Conservation (phyloP, 148 eudicot genomes). For the Simmondsia chinensis region DNA sequence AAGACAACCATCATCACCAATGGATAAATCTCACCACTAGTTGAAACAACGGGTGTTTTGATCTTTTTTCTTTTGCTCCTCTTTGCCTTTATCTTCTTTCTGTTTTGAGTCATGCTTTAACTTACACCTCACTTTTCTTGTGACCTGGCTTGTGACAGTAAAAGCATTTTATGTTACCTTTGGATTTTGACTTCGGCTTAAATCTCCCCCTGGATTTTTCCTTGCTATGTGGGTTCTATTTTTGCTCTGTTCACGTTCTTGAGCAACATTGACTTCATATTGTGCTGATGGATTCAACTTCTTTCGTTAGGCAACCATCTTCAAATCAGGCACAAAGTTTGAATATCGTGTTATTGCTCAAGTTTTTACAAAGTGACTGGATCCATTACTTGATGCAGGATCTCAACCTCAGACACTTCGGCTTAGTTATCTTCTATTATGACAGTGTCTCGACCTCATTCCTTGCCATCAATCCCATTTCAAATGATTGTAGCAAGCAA, state of each 20-base stretch:
- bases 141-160: not conserved
- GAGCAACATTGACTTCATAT: not conserved
- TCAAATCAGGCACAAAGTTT: no score
- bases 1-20: no score
- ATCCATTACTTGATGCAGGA: no score
- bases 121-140: not conserved
- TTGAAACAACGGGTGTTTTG: not conserved
- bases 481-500: no score
- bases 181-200: not conserved
- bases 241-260: not conserved
- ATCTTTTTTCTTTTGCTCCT: not conserved
- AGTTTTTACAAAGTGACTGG: no score
- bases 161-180: not conserved
- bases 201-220: conserved; percentile 3
- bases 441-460: no score
- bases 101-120: not conserved
- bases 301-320: no score
- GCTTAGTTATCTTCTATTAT: no score
- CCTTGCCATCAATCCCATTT: no score
- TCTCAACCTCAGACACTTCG: no score
- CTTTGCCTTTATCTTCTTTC: not conserved
- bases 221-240: not conserved
- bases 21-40: not conserved
- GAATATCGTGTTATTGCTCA: no score
- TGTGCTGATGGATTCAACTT: no score